Evolutionary conservation across 192 early-diverging fungal genomes (phyloP).

Genomic region (Thamnidium elegans): DNA sequence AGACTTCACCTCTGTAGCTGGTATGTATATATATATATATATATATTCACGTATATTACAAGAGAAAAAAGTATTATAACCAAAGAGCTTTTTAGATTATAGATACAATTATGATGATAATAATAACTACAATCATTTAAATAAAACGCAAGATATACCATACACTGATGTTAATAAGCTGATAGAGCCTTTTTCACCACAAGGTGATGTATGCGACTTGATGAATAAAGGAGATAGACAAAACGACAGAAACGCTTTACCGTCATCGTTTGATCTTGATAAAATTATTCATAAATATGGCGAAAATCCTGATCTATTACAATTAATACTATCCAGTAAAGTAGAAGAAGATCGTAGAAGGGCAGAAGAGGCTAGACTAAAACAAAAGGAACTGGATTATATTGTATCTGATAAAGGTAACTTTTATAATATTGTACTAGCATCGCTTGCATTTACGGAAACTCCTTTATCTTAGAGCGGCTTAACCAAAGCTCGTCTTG

Average conservation of each 20-base stretch:
- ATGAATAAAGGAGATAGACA: neutral
- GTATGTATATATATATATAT: no score
- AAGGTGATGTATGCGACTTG: neutral
- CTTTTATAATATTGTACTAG: neutral
- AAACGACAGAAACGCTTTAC: neutral
- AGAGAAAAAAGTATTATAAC: no score
- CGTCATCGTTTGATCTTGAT: conserved; percentile 34
- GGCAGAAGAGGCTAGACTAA: conserved; percentile 49
- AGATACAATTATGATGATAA: neutral
- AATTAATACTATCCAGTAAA: conserved; percentile 47
- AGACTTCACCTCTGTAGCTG: no score
- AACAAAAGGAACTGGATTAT: conserved; percentile 41
- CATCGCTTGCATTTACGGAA: neutral
- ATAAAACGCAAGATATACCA: conserved; percentile 43
- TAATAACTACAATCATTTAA: neutral
- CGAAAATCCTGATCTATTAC: conserved; percentile 44
- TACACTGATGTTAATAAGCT: neutral
- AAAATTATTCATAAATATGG: conserved; percentile 42
- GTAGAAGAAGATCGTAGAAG: conserved; percentile 49
- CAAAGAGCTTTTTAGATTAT: no score
- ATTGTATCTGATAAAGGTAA: neutral
- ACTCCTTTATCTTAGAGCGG: neutral
- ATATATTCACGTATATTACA: no score
- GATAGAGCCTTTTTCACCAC: neutral
- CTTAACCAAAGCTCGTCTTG: no score